Conservation (phyloP, 2,329 filamentous ascomycete genomes). For the Neofusicoccum kwambonambiense region DNA sequence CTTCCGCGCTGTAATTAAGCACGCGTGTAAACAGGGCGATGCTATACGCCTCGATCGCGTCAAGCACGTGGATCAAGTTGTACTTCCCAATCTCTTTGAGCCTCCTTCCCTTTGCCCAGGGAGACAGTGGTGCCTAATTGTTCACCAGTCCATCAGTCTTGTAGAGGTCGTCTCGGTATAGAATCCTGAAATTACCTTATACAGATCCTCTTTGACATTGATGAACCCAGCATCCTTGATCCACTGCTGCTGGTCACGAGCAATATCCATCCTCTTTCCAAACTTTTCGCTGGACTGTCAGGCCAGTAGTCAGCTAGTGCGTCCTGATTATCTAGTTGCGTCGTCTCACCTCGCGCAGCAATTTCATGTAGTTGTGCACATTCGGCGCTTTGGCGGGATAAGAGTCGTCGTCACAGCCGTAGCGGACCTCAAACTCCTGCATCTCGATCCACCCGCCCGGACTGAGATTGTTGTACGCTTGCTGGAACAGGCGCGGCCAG, state of each 20-base stretch:
- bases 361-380: slow-evolving; percentile 23
- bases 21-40: slow-evolving; percentile 32
- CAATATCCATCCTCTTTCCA: slow-evolving; percentile 39
- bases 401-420: slow-evolving; percentile 4
- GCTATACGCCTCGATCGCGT: slow-evolving; percentile 40
- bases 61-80: slow-evolving; percentile 30
- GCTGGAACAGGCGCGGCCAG: slow-evolving; percentile 51
- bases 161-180: no score
- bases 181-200: slow-evolving; percentile 18
- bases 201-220: slow-evolving; percentile 49
- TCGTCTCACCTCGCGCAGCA: not conserved
- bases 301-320: no score
- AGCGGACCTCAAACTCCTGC: slow-evolving; percentile 26
- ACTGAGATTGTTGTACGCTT: slow-evolving; percentile 38
- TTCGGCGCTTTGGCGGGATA: slow-evolving; percentile 25
- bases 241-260: slow-evolving; percentile 39
- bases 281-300: not conserved
- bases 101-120: slow-evolving; percentile 32
- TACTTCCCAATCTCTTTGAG: slow-evolving; percentile 37
- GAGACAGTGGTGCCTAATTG: slow-evolving; percentile 28
- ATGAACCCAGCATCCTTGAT: slow-evolving; percentile 55
- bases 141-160: no score
- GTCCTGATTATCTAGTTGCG: fast-evolving
- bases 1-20: slow-evolving; percentile 13
- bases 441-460: slow-evolving; percentile 52